Percentiles rank a stretch among this genome's conserved stretches.
These are phyloP conservation scores for Amanita rubescens DNA, from an alignment of 768 basidiomycete genomes.

Conservation along the genomic window DNA sequence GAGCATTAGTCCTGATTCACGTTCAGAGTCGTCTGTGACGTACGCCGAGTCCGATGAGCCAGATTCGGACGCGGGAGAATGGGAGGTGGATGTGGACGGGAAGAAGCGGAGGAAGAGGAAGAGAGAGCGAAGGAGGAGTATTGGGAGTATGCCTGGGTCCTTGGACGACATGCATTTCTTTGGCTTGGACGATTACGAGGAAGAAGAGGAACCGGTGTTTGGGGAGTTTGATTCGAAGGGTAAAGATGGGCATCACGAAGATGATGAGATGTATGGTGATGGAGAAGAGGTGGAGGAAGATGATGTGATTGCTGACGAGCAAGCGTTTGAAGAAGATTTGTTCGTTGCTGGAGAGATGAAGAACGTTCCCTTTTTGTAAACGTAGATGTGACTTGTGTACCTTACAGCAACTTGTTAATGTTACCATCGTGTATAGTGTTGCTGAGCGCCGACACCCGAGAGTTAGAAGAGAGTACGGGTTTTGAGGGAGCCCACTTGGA, in stretches of 20 bases:
- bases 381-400: too few relatives aligned
- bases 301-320: not conserved
- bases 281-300: not conserved
- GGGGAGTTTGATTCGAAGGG: slow-evolving; percentile 1
- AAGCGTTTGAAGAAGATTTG: slow-evolving; percentile 19
- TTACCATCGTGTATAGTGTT: too few relatives aligned
- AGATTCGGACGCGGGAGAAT: slow-evolving; percentile 37
- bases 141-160: slow-evolving; percentile 84
- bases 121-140: slow-evolving; percentile 49
- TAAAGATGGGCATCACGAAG: not conserved
- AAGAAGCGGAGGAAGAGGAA: slow-evolving; percentile 24
- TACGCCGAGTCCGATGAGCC: slow-evolving; percentile 47
- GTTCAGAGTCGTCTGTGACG: slow-evolving; percentile 39
- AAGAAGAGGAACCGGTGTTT: slow-evolving; percentile 6
- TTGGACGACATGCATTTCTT: slow-evolving; percentile 53
- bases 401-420: too few relatives aligned
- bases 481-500: too few relatives aligned
- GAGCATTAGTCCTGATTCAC: slow-evolving; percentile 48
- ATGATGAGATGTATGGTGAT: not conserved
- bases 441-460: too few relatives aligned
- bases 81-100: slow-evolving; percentile 30
- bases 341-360: slow-evolving; percentile 25
- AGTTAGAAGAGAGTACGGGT: too few relatives aligned
- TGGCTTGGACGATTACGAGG: slow-evolving; percentile 40
- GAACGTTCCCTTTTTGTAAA: slow-evolving; percentile 24